phyloP scores from a whole-genome alignment of 148 eudicot genomes.

The Rhododendron ovatum region DNA sequence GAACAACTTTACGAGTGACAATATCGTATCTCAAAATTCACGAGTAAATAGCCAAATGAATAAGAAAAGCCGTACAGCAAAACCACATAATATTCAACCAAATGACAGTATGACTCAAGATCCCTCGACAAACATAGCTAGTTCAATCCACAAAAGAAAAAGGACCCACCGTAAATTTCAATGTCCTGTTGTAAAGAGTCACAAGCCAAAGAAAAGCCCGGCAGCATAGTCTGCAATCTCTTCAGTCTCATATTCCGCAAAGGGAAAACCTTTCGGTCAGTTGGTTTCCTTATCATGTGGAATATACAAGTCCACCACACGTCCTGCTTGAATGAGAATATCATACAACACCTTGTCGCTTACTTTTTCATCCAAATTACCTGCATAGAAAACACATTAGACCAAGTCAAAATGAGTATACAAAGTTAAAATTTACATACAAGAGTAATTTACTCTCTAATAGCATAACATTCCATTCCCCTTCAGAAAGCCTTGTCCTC shows the following conservation, averaged over 20 bases:
- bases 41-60: neutral
- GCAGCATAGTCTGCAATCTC: slow-evolving; percentile 93
- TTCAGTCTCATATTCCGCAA: slow-evolving; percentile 82
- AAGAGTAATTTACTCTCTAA: neutral
- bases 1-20: no score
- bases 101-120: neutral
- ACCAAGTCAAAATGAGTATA: neutral
- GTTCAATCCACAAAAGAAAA: neutral
- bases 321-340: slow-evolving; percentile 93
- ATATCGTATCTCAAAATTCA: neutral
- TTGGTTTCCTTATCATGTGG: slow-evolving; percentile 90
- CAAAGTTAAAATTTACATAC: neutral
- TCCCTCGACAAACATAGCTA: neutral
- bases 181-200: slow-evolving; percentile 71
- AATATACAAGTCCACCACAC: slow-evolving; percentile 70
- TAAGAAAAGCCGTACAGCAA: neutral
- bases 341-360: slow-evolving; percentile 86
- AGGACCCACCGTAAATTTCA: slow-evolving; percentile 69
- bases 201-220: slow-evolving; percentile 84
- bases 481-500: no score
- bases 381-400: slow-evolving; percentile 24
- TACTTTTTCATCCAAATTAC: slow-evolving; percentile 87
- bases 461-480: no score
- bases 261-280: slow-evolving; percentile 78
- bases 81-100: no score